Evolutionary conservation across 2,329 filamentous ascomycete species (phyloP).

Genomic region (Ambrosiella xylebori): DNA sequence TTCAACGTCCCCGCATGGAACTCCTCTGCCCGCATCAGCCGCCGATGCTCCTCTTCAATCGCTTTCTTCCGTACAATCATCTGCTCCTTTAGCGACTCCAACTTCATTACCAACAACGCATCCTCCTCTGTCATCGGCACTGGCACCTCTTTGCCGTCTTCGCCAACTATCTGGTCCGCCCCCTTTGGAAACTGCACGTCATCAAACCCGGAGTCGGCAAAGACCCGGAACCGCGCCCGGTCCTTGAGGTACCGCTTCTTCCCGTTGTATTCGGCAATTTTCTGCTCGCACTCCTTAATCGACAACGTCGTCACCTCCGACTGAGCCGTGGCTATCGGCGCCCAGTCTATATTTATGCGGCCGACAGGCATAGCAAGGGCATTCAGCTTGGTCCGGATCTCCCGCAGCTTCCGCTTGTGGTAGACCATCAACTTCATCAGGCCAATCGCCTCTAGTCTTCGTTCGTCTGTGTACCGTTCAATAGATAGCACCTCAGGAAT

Average conservation of each 20-base stretch:
- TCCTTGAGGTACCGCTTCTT: constrained; percentile 21
- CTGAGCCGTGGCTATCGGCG: background rate
- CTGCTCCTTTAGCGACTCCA: background rate
- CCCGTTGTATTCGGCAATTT: constrained; percentile 14
- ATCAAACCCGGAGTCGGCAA: constrained; percentile 24
- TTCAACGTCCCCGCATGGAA: background rate
- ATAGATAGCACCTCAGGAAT: constrained; percentile 35
- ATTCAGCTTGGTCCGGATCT: constrained; percentile 1
- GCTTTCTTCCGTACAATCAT: background rate
- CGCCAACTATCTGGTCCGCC: constrained; percentile 16
- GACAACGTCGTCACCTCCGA: background rate
- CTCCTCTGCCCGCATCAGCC: background rate
- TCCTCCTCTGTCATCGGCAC: constrained; percentile 15
- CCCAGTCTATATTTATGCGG: background rate
- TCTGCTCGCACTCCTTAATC: background rate
- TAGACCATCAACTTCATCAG: constrained; percentile 11
- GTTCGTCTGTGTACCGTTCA: constrained; percentile 32
- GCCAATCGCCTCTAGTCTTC: constrained; percentile 26
- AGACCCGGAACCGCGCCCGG: constrained; percentile 21
- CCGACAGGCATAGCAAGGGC: background rate
- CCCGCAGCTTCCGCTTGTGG: constrained; percentile 4
- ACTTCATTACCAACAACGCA: constrained; percentile 14
- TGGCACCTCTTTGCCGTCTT: background rate
- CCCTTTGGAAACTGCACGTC: constrained; percentile 22
- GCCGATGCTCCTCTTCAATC: background rate